These are phyloP conservation scores for Aeminium ludgeri DNA, from an alignment of 495 filamentous ascomycete species.

Conservation along the genomic window DNA sequence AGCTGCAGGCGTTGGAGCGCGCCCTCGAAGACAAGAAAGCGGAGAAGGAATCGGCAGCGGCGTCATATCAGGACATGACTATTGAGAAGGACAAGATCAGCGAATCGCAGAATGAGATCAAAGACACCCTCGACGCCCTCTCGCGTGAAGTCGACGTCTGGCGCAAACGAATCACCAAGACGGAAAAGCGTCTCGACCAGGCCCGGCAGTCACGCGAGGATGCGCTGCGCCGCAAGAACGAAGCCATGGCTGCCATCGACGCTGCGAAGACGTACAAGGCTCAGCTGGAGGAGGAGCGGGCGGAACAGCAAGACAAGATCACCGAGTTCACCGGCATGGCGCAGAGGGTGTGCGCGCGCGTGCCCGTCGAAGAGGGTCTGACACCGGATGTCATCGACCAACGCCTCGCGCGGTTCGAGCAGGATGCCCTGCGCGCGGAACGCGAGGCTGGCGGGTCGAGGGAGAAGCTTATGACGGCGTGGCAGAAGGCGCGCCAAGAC, in stretches of 20 bases:
- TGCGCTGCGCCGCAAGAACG: slow-evolving; percentile 49
- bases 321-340: slow-evolving; percentile 43
- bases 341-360: slow-evolving; percentile 36
- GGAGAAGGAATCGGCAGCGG: slow-evolving; percentile 30
- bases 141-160: slow-evolving; percentile 28
- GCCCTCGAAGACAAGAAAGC: slow-evolving; percentile 35
- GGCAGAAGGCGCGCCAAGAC: slow-evolving; percentile 26
- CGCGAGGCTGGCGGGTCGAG: slow-evolving; percentile 43
- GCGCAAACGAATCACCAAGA: slow-evolving; percentile 35
- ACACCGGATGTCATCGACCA: slow-evolving; percentile 44
- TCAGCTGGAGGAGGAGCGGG: slow-evolving; percentile 30
- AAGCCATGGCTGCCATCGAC: slow-evolving; percentile 36
- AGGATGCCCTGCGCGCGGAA: slow-evolving; percentile 36
- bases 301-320: slow-evolving; percentile 31
- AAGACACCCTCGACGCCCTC: slow-evolving; percentile 27
- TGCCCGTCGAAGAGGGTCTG: slow-evolving; percentile 51
- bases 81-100: slow-evolving; percentile 35
- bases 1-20: slow-evolving; percentile 40
- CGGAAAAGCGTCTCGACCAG: slow-evolving; percentile 37
- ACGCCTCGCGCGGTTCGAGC: slow-evolving; percentile 41
- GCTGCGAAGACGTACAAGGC: slow-evolving; percentile 31
- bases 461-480: slow-evolving; percentile 43
- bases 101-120: slow-evolving; percentile 26
- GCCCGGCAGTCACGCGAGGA: slow-evolving; percentile 34
- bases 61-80: slow-evolving; percentile 35